Conservation (phyloP, 179 eudicot species). For the Drosera spatulata region DNA sequence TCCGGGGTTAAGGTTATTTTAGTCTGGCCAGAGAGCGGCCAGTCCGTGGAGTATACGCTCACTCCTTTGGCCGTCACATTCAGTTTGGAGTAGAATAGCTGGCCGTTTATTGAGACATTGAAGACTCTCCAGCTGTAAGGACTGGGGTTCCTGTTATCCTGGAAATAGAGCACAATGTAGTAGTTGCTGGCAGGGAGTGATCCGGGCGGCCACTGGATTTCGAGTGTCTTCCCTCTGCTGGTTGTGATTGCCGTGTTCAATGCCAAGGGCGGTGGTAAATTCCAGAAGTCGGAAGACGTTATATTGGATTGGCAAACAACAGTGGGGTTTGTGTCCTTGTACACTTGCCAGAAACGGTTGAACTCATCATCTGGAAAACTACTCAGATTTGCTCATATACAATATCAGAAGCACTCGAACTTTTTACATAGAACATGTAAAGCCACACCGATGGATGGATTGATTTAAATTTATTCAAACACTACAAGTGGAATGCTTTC, state of each 20-base stretch:
- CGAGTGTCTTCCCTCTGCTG: slow-evolving; percentile 49
- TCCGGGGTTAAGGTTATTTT: slow-evolving; percentile 38
- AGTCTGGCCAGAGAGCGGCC: slow-evolving; percentile 60
- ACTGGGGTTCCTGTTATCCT: slow-evolving; percentile 62
- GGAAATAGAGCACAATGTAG: slow-evolving; percentile 73
- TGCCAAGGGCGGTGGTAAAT: slow-evolving; percentile 58
- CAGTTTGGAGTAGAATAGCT: slow-evolving; percentile 27
- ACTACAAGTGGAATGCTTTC: too few species aligned
- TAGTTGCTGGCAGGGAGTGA: slow-evolving; percentile 37
- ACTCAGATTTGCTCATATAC: slow-evolving; percentile 11
- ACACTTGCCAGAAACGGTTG: slow-evolving; percentile 65
- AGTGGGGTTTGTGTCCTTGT: slow-evolving; percentile 29
- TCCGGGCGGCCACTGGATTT: slow-evolving; percentile 55
- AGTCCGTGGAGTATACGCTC: slow-evolving; percentile 39
- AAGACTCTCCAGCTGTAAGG: slow-evolving; percentile 85
- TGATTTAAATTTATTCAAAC: too few species aligned
- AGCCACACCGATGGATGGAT: too few species aligned
- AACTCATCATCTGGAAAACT: slow-evolving; percentile 85
- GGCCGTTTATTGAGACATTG: slow-evolving; percentile 42
- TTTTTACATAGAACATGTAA: not conserved
- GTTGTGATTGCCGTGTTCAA: slow-evolving; percentile 46
- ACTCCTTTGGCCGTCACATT: slow-evolving; percentile 63
- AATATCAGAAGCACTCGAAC: not conserved
- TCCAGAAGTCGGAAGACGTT: slow-evolving; percentile 65
- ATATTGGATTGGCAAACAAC: slow-evolving; percentile 36